Conservation (phyloP, 768 basidiomycete genomes). For the Xanthoconium stramineum region DNA sequence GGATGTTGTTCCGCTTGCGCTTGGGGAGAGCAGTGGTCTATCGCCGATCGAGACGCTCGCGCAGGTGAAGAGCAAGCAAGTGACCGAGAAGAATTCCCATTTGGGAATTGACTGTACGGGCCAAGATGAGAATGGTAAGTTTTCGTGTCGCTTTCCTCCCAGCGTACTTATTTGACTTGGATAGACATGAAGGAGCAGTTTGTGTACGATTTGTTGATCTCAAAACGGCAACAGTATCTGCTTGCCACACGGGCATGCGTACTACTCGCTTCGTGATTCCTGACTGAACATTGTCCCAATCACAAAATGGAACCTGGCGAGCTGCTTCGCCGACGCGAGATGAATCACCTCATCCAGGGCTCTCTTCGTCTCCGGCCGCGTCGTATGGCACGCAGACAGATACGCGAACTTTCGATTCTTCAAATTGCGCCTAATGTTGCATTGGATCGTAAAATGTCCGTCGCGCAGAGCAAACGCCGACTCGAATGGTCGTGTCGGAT, state of each 20-base stretch:
- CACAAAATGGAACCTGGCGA: background rate
- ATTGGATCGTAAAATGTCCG: background rate
- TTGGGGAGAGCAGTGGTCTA: conserved; percentile 97
- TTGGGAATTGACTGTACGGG: conserved; percentile 94
- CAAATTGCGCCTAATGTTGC: background rate
- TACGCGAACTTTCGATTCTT: background rate
- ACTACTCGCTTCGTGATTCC: background rate
- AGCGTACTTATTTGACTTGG: background rate
- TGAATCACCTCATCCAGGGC: no score
- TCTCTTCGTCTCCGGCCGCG: background rate
- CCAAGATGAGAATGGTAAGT: conserved; percentile 78
- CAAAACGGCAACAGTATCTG: conserved; percentile 95
- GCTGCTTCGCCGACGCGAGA: no score
- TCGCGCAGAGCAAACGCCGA: background rate
- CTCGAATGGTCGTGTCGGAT: background rate
- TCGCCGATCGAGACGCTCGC: conserved; percentile 97
- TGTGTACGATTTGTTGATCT: conserved; percentile 95
- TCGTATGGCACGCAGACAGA: background rate
- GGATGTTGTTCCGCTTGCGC: conserved; percentile 91
- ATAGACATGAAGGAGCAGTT: conserved; percentile 97
- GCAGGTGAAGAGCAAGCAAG: conserved; percentile 90
- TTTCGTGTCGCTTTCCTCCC: background rate
- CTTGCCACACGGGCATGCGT: conserved; percentile 85
- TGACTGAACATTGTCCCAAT: background rate
- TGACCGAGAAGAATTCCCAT: conserved; percentile 76